These are phyloP conservation scores for Cyberlindnera lachancei DNA, from an alignment of 805 yeast genomes.

Conservation along the genomic window DNA sequence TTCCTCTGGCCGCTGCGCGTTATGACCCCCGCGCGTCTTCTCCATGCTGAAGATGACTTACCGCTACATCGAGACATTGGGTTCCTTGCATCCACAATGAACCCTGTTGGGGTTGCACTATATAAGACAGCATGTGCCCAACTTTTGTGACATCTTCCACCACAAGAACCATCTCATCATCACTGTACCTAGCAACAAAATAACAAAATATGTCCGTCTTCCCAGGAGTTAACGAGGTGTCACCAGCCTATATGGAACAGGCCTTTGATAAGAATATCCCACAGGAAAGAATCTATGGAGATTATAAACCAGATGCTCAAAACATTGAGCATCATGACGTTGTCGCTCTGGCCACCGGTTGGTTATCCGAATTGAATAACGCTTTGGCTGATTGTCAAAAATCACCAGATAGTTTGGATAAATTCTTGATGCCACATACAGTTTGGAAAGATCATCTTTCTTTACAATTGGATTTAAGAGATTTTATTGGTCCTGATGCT, in stretches of 20 bases:
- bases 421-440: conserved; percentile 23
- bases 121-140: background rate
- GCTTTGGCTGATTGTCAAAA: conserved; percentile 10
- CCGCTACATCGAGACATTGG: too few species aligned
- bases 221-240: conserved; percentile 18
- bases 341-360: conserved; percentile 20
- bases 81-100: too few species aligned
- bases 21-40: too few species aligned
- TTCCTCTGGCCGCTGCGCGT: too few species aligned
- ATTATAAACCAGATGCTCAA: conserved; percentile 20
- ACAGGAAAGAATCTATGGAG: conserved; percentile 23
- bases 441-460: conserved; percentile 33
- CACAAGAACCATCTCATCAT: background rate
- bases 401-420: conserved; percentile 15
- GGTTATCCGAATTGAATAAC: conserved; percentile 26
- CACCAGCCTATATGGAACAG: conserved; percentile 18
- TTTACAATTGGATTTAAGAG: conserved; percentile 27
- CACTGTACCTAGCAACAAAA: background rate
- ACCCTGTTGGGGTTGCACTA: too few species aligned
- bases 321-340: conserved; percentile 21
- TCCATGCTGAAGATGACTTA: too few species aligned
- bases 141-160: background rate
- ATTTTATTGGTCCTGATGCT: conserved; percentile 24
- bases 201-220: conserved; percentile 12
- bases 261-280: conserved; percentile 23